A percentile compares a stretch with the other conserved stretches of the same genome.
Conservation (phyloP, 179 eudicot genomes). For the Amaranthus tricolor region DNA sequence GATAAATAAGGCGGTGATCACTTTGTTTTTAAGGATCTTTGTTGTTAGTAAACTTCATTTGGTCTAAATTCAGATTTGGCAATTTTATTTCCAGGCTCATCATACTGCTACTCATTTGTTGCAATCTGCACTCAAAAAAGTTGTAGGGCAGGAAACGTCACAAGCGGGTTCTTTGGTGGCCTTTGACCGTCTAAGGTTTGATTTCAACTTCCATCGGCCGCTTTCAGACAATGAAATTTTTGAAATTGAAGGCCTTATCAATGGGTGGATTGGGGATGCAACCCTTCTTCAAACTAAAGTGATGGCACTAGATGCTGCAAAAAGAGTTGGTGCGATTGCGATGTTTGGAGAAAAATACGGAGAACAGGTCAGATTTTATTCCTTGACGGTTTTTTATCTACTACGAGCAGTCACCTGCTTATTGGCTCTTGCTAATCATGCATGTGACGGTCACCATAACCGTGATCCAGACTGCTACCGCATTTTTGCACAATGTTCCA, state of each 20-base stretch:
- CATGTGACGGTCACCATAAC: background rate
- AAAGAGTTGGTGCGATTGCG: slow-evolving; percentile 87
- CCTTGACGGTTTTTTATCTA: background rate
- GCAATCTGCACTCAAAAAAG: slow-evolving; percentile 91
- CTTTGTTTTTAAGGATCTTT: background rate
- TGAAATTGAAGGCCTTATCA: slow-evolving; percentile 71
- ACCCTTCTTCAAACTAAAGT: slow-evolving; percentile 71
- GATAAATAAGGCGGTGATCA: no score
- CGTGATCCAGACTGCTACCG: no score
- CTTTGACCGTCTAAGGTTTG: slow-evolving; percentile 92
- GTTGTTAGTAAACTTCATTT: background rate
- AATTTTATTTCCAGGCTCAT: slow-evolving; percentile 56
- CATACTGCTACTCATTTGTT: slow-evolving; percentile 98
- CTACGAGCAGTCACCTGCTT: slow-evolving; percentile 6
- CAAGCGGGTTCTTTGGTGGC: slow-evolving; percentile 98
- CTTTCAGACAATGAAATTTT: slow-evolving; percentile 65
- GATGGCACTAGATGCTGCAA: slow-evolving; percentile 82
- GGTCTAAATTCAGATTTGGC: background rate
- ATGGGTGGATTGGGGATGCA: slow-evolving; percentile 80
- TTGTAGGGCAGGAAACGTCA: slow-evolving; percentile 80
- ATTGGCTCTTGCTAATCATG: slow-evolving; percentile 1
- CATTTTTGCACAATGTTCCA: no score
- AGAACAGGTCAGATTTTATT: slow-evolving; percentile 49
- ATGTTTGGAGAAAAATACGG: slow-evolving; percentile 98
- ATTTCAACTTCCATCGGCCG: slow-evolving; percentile 83